Base-by-base conservation (phyloP, 2,329 filamentous ascomycete genomes). In the Davidsoniella virescens region DNA sequence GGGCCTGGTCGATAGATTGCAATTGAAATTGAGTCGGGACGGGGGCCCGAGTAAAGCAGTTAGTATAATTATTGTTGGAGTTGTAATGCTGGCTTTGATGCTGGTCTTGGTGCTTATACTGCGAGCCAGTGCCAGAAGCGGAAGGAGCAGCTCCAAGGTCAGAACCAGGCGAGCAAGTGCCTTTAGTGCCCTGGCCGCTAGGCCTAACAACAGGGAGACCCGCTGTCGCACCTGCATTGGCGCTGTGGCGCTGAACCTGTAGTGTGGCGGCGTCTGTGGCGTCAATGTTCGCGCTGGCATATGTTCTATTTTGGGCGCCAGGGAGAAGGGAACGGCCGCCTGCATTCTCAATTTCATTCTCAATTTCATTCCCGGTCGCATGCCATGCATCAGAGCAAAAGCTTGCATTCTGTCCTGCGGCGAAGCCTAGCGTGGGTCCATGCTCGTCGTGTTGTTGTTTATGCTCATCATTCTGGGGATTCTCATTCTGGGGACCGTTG, bases 11-110 rank as follows among this genome's bases (percentile, higher is more conserved):
- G 29, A 12, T 33, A 33, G 44, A 47, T 38, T 47, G 44, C 36
- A 47, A 39, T 47, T 47, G 44, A 47, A 36, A 47, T 47, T 47
- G 33, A 47, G 44, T 36, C 33, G 29, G 44, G 9, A 33, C 29
- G 29, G 29, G 29, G 29, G 29, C 29, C 29, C 29, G 29, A 33
- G 29, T 9, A 33, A 2, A 33, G 29, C 29, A 33, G 29, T 12
- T 3, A 12, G 8, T 9, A 33, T 33, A 3, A 12, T 6, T 33
- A 33, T 33, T 9, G 12, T 33, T 9, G 8, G 8, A 12, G 29
- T 33, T 12, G 8, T 38, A 29, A 17, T 47, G 29, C 29, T 10
- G 44, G 44, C 25, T 2, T 29, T 17, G 44, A 46, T 36, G 44
- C 44, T 46, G 10, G 44, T 29, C 44, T 33, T 33, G 29, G 29